Conservation (phyloP, 768 basidiomycete species). For the Panellus pusillus region DNA sequence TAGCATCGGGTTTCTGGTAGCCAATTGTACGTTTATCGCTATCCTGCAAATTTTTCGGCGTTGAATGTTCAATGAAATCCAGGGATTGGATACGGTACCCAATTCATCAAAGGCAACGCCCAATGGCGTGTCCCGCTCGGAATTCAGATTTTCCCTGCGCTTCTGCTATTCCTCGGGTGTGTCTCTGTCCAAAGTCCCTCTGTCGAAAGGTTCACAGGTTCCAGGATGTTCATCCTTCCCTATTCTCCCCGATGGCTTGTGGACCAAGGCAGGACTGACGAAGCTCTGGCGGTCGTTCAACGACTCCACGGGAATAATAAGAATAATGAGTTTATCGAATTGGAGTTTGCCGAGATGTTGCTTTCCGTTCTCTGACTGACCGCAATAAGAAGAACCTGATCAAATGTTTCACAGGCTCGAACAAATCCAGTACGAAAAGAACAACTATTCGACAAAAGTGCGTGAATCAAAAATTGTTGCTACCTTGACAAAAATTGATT, state of each 20-base stretch:
- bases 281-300: slow-evolving; percentile 52
- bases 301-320: slow-evolving; percentile 51
- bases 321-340: slow-evolving; percentile 44
- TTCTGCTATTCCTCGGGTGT: slow-evolving; percentile 46
- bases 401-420: slow-evolving; percentile 38
- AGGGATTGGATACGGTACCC: slow-evolving; percentile 58
- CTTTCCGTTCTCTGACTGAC: slow-evolving; percentile 46
- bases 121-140: slow-evolving; percentile 60
- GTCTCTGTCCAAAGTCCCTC: neutral
- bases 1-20: slow-evolving; percentile 16
- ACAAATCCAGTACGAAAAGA: slow-evolving; percentile 48
- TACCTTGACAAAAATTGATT: neutral
- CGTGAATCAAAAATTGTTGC: neutral
- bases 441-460: slow-evolving; percentile 46
- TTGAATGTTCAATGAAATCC: slow-evolving; percentile 50
- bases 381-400: slow-evolving; percentile 20
- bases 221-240: slow-evolving; percentile 45
- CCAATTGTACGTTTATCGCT: slow-evolving; percentile 10
- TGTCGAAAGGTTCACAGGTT: neutral
- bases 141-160: slow-evolving; percentile 54
- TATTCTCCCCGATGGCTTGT: slow-evolving; percentile 56
- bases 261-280: slow-evolving; percentile 42
- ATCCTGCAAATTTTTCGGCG: slow-evolving; percentile 32
- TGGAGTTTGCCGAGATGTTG: slow-evolving; percentile 53
- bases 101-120: slow-evolving; percentile 42